These are phyloP conservation scores for Aspergillus calidoustus DNA, from an alignment of 2,329 filamentous ascomycete genomes.

Conservation along the genomic window DNA sequence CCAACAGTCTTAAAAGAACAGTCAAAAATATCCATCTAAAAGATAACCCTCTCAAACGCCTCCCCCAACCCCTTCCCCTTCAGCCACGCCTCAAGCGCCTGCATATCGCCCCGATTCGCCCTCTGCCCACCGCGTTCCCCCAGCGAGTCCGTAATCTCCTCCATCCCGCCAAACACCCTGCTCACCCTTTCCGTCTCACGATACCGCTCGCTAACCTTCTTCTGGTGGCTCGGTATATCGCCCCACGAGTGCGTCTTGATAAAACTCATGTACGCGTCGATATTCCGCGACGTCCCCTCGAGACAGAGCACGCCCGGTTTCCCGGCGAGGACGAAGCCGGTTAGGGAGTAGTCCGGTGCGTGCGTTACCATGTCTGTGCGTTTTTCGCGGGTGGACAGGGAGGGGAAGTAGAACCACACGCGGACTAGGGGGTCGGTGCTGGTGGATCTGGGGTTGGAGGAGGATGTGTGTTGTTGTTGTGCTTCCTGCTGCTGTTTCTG, in stretches of 20 bases:
- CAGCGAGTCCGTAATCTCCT: conserved; percentile 40
- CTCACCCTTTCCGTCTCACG: conserved; percentile 47
- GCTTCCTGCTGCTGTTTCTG: conserved; percentile 10
- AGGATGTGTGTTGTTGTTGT: not conserved
- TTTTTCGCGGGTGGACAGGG: conserved; percentile 63
- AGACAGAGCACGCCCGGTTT: conserved; percentile 57
- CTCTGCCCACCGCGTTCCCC: conserved; percentile 38
- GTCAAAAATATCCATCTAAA: conserved; percentile 17
- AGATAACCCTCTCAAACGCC: conserved; percentile 41
- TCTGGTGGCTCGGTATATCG: conserved; percentile 65
- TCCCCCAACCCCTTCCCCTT: conserved; percentile 30
- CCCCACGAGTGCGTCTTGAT: conserved; percentile 68
- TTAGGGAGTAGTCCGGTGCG: conserved; percentile 58
- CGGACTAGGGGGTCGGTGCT: conserved; percentile 46
- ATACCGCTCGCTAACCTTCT: conserved; percentile 62
- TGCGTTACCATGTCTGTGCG: conserved; percentile 61
- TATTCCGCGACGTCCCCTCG: conserved; percentile 45
- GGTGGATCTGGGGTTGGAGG: not conserved
- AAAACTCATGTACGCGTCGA: conserved; percentile 66
- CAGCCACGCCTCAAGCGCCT: conserved; percentile 39
- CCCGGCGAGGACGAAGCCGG: conserved; percentile 64
- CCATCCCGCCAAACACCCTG: conserved; percentile 36
- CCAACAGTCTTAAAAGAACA: too few relatives aligned
- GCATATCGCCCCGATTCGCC: conserved; percentile 42
- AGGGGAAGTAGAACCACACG: conserved; percentile 69